Base-by-base conservation (phyloP, 2,329 filamentous ascomycete genomes). In the Aspergillus jensenii region DNA sequence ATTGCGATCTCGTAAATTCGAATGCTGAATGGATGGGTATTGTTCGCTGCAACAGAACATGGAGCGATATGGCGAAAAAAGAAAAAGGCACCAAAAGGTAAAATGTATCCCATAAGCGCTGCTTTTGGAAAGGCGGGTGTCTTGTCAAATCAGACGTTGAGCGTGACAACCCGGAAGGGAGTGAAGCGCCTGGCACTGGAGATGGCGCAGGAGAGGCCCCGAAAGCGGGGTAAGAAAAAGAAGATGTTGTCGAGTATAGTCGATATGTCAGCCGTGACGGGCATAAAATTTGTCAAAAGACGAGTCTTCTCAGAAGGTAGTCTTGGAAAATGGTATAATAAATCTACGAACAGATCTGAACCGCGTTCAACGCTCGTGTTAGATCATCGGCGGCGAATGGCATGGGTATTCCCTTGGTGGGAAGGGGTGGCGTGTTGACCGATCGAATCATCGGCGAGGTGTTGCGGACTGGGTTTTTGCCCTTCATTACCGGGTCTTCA, bases 361-460 rank as follows among this genome's bases (percentile, higher is more conserved):
- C 68, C 52, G 72, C 71, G 63, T 67, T 69, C 69, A 76, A 68
- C 59, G 74, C 74, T 55, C 71, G 69, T 27, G 67, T 62, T 62
- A 76, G 64, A 61, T 75, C 70, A 6, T 75, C 69, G 8, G 74
- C 71, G 15, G 68, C 58, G 50, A 76, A 74, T 3, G 72, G 71
- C 48, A 69, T 62, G 8, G 64, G 62, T 44, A 64, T 68, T 8
- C 65, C 67, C 39, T 68, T 68, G 43, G 63, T 58, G 8, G 68
- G 62, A 45, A 67, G 56, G 15, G 61, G 60, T 51, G 50, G 67
- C 45, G 63, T 62, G 11, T 71, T 67, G 40, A 68, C 62, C 19
- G 67, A 60, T 12, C 63, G 71, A n/a, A 68, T 54, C 9, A 67
- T 62, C 14, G 71, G 73, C 6, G 71, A 71, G 12, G 67, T 70